phyloP scores from a whole-genome alignment of 2,329 filamentous ascomycete species.

The Nannizziopsis barbatae region DNA sequence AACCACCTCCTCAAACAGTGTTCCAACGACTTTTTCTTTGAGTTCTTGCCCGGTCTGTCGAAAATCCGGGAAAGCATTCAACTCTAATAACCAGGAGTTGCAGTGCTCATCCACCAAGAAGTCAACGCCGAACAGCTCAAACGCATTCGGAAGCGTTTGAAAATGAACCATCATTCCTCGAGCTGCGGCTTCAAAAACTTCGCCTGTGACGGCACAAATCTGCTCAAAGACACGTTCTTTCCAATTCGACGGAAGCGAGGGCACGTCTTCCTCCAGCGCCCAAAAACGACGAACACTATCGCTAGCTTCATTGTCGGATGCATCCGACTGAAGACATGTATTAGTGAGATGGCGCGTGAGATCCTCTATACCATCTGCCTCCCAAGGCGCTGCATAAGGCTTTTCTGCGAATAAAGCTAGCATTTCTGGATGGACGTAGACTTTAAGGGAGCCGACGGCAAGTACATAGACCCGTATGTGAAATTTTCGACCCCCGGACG shows the following conservation, averaged over 20 bases:
- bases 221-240: slow-evolving; percentile 58
- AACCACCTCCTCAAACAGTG: slow-evolving; percentile 66
- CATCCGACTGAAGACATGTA: slow-evolving; percentile 69
- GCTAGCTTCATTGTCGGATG: slow-evolving; percentile 33
- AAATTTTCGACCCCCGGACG: slow-evolving; percentile 65
- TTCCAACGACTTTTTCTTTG: slow-evolving; percentile 54
- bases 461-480: slow-evolving; percentile 89
- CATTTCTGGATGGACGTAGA: slow-evolving; percentile 85
- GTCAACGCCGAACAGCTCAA: slow-evolving; percentile 86
- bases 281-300: slow-evolving; percentile 67
- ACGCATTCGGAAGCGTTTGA: slow-evolving; percentile 74
- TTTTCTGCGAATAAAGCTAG: slow-evolving; percentile 80
- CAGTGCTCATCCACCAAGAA: slow-evolving; percentile 64
- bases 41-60: slow-evolving; percentile 74
- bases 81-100: slow-evolving; percentile 66
- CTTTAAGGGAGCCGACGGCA: slow-evolving; percentile 61
- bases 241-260: slow-evolving; percentile 30
- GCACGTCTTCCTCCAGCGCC: slow-evolving; percentile 42
- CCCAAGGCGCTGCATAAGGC: slow-evolving; percentile 54
- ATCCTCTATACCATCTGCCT: slow-evolving; percentile 36
- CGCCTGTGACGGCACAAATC: slow-evolving; percentile 61
- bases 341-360: slow-evolving; percentile 81
- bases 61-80: slow-evolving; percentile 96
- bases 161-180: slow-evolving; percentile 80
- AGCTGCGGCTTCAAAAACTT: slow-evolving; percentile 78